Conservation (phyloP, 2,329 filamentous ascomycete species). For the Geosmithia flava region DNA sequence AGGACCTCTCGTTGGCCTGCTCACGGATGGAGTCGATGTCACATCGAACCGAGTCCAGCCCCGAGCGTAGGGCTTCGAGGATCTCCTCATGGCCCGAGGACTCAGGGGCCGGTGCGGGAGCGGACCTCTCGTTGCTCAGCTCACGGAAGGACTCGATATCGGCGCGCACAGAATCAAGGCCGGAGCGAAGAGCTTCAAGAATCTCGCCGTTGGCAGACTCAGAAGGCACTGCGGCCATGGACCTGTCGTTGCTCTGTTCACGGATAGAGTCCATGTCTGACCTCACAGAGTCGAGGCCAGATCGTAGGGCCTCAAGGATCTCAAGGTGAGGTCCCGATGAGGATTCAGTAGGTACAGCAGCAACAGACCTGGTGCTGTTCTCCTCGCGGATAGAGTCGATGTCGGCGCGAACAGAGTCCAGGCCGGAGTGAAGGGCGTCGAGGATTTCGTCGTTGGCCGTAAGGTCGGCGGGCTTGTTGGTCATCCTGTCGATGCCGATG, state of each 20-base stretch:
- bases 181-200: constrained; percentile 80
- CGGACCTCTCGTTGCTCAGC: constrained; percentile 58
- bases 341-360: constrained; percentile 12
- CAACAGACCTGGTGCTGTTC: constrained; percentile 35
- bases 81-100: constrained; percentile 75
- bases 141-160: constrained; percentile 68
- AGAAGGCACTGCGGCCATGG: constrained; percentile 57
- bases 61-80: constrained; percentile 40
- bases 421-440: constrained; percentile 54
- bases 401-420: constrained; percentile 66
- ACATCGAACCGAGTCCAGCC: constrained; percentile 59
- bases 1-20: constrained; percentile 32
- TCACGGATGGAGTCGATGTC: constrained; percentile 74
- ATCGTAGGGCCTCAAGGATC: constrained; percentile 56
- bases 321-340: constrained; percentile 40
- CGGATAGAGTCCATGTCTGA: constrained; percentile 76
- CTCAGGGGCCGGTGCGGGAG: constrained; percentile 50
- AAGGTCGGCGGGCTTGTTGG: constrained; percentile 69
- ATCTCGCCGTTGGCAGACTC: constrained; percentile 71
- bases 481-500: constrained; percentile 62
- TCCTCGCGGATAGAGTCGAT: constrained; percentile 62
- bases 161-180: constrained; percentile 61
- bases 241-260: constrained; percentile 63
- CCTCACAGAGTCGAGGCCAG: constrained; percentile 63
- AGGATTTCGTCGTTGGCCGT: constrained; percentile 83